Evolutionary conservation across 495 filamentous ascomycete genomes (phyloP), one percentile per base, ranked within the genome.

Genomic region (Xylaria scruposa): DNA sequence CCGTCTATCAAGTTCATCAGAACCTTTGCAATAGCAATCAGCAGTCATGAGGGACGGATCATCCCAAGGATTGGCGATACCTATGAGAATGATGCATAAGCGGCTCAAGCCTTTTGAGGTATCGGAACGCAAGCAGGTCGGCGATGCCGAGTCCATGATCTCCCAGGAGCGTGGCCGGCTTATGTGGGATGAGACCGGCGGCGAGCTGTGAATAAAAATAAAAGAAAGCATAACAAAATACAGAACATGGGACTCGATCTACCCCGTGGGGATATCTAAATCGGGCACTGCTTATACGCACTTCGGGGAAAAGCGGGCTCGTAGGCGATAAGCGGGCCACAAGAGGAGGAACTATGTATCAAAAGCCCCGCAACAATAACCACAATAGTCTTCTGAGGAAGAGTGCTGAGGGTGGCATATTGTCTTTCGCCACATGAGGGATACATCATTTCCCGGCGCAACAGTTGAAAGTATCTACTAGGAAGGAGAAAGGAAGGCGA

Each of bases 1-100:
- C 84, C 88, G 96, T 68, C 88, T 99, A 13, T 97, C 93, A 46
- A 97, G 94, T 79, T 97, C 93, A 65, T 97, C 95, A 21, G 96
- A 99, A 80, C 96, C 96, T 68, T 86, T 99, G 46, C 95, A 98
- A 93, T 99, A 95, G 92, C 91, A 97, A 97, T 87, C 88, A 95
- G 91, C 93, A 88, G 93, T 94, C 93, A 95, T 91, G 93, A 95
- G 93, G 89, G 93, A 90, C 15, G 83, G 83, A 80, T 83, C 81
- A 75, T 84, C 93, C 86, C 93, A 89, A 93, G 93, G 93, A 96
- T 92, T 96, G 93, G 91, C 93, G 87, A 85, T 89, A 74, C 86
- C 86, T 71, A 79, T 81, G 75, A 88, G 86, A 73, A 88, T 90
- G 77, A 89, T 81, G 83, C 85, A 79, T 75, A 91, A 89, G 79